Percentiles rank a stretch among this genome's conserved stretches.
Evolutionary conservation across 1,284 basidiomycete species (phyloP).

Genomic region (Takashimella koratensis): DNA sequence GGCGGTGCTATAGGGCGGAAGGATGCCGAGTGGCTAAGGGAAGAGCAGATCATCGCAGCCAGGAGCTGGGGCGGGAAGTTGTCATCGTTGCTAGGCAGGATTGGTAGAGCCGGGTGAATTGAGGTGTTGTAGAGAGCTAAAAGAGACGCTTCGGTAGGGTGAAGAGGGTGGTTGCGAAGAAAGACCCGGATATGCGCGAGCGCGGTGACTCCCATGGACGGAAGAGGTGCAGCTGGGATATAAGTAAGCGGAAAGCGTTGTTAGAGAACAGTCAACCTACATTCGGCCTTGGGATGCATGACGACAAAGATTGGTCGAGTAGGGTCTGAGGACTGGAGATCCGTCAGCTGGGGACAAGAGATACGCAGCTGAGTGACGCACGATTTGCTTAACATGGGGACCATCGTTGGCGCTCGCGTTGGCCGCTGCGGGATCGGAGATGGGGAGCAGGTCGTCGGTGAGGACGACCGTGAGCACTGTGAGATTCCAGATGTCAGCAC

Average conservation of each 20-base stretch:
- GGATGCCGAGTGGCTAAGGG: slow-evolving; percentile 13
- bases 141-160: background rate
- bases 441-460: slow-evolving; percentile 32
- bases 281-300: slow-evolving; percentile 15
- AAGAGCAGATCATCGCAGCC: slow-evolving; percentile 14
- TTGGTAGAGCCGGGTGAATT: slow-evolving; percentile 19
- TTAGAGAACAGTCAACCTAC: slow-evolving; percentile 7
- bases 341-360: background rate
- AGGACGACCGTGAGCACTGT: slow-evolving; percentile 26
- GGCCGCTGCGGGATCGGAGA: slow-evolving; percentile 5
- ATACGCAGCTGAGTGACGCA: slow-evolving; percentile 3
- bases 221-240: slow-evolving; percentile 2
- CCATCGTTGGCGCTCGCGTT: slow-evolving; percentile 3
- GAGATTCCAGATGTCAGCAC: too few species aligned
- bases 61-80: slow-evolving; percentile 16
- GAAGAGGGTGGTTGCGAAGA: slow-evolving; percentile 9
- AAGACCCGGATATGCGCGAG: slow-evolving; percentile 13
- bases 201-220: slow-evolving; percentile 4
- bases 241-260: background rate
- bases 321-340: slow-evolving; percentile 15
- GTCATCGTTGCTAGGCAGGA: slow-evolving; percentile 13
- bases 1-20: slow-evolving; percentile 13
- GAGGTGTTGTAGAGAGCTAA: slow-evolving; percentile 9
- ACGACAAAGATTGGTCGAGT: slow-evolving; percentile 25
- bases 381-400: slow-evolving; percentile 21